These are phyloP conservation scores for Linnemannia exigua DNA, from an alignment of 192 early-diverging fungal genomes.

Conservation along the genomic window DNA sequence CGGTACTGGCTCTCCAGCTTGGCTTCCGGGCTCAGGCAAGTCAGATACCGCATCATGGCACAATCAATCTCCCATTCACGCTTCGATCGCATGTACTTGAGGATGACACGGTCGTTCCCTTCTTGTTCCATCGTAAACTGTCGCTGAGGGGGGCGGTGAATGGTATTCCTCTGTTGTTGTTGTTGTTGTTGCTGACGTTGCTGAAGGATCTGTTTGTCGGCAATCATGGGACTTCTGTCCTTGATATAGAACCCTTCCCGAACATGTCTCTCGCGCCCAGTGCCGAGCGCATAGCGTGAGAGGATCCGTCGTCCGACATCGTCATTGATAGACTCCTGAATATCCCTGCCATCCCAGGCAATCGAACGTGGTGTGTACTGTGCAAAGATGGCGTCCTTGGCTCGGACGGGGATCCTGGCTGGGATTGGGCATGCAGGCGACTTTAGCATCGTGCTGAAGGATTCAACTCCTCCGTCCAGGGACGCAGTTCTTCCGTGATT, in stretches of 20 bases:
- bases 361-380: constrained; percentile 39
- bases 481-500: background rate
- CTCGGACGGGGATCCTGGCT: constrained; percentile 8
- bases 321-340: constrained; percentile 26
- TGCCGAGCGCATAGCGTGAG: constrained; percentile 28
- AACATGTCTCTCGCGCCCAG: constrained; percentile 33
- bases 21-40: constrained; percentile 40
- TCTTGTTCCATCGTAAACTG: constrained; percentile 39
- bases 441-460: constrained; percentile 23
- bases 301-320: constrained; percentile 35
- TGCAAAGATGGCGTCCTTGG: constrained; percentile 26
- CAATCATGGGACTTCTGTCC: constrained; percentile 34
- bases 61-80: constrained; percentile 50
- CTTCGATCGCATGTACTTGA: constrained; percentile 41
- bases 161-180: constrained; percentile 3
- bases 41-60: constrained; percentile 48
- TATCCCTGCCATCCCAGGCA: constrained; percentile 36
- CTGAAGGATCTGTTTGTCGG: constrained; percentile 11
- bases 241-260: constrained; percentile 38
- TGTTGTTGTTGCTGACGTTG: constrained; percentile 18
- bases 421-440: constrained; percentile 16
- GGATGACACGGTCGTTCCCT: constrained; percentile 50
- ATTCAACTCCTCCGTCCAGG: background rate
- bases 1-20: constrained; percentile 39
- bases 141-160: constrained; percentile 8